Evolutionary conservation across 352 stramenopile genomes (phyloP), one percentile per base, ranked within the genome.

Genomic region (Aphanomyces astaci): DNA sequence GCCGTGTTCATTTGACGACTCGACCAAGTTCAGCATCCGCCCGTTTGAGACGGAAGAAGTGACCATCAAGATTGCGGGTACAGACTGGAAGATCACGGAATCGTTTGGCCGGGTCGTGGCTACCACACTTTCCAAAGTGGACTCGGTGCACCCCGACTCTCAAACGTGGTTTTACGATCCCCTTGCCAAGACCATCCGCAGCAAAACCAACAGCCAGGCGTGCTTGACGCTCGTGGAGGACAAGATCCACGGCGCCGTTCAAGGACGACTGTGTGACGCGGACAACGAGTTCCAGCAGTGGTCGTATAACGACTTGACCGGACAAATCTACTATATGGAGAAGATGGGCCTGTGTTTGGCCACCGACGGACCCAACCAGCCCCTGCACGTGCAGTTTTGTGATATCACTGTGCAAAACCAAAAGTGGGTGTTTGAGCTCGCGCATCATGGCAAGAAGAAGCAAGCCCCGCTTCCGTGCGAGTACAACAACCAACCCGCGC

Each of bases 161-260:
- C 80, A 87, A 51, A 73, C 77, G 46, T 92, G 80, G 80, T 90
- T 81, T 75, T 89, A 82, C 32, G 79, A 92, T 48, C 54, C 66
- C 0, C 30, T 49, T 11, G 86, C 79, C 10, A 66, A 77, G 32
- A 71, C 77, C 28, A 72, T 92, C 28, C 81, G 81, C 31, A 90
- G 81, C 32, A 86, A 86, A 72, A 79, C 81, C 71, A 88, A 75
- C 51, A 27, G 28, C 24, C 79, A 90, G 63, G 77, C 78, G 10
- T 91, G 83, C 46, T 69, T 91, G 4, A 78, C 87, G 51, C 79
- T 80, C 9, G 87, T 82, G 59, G 70, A 91, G 56, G 30, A 19
- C 2, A 77, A 67, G 70, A 69, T 87, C 63, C 77, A 78, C 11
- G 81, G 77, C n/a, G 76, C 70, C 17, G 82, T 89, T 19, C 78